phyloP scores from a whole-genome alignment of 2,329 filamentous ascomycete genomes.

The Colletotrichum australisinense region DNA sequence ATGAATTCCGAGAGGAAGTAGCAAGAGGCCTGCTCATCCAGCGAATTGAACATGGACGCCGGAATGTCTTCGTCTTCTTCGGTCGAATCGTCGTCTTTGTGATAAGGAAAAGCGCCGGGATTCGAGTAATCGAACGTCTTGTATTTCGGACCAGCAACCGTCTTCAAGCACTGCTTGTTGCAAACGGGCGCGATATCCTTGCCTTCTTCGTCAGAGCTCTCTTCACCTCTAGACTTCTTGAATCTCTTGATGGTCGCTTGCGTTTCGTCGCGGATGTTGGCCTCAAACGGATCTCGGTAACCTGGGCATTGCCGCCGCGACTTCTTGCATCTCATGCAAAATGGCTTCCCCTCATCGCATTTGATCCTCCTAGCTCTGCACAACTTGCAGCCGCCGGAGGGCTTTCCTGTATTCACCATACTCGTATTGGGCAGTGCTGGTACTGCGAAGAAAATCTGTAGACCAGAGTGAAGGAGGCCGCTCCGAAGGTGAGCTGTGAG shows the following conservation, averaged over 20 bases:
- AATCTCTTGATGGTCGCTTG: conserved; percentile 40
- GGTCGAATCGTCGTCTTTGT: conserved; percentile 9
- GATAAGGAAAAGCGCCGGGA: conserved; percentile 19
- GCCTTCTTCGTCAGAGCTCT: conserved; percentile 25
- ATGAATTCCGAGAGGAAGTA: conserved; percentile 37
- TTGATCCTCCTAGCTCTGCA: conserved; percentile 40
- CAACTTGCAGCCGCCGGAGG: conserved; percentile 41
- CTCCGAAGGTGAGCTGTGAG: not conserved
- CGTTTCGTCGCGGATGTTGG: conserved; percentile 41
- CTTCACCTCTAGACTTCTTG: conserved; percentile 34
- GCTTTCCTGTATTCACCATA: conserved; percentile 43
- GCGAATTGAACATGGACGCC: conserved; percentile 25
- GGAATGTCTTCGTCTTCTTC: conserved; percentile 32
- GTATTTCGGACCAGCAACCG: conserved; percentile 28
- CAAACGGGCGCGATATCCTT: conserved; percentile 19
- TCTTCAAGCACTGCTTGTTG: conserved; percentile 30
- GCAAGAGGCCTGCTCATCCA: conserved; percentile 34
- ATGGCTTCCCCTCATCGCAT: conserved; percentile 40
- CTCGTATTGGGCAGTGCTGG: not conserved
- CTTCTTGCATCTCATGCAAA: conserved; percentile 41
- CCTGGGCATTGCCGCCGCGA: conserved; percentile 40
- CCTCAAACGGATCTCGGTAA: conserved; percentile 40
- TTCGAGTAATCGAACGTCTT: conserved; percentile 33
- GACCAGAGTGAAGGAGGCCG: not conserved
- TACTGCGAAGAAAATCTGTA: not conserved